Base-by-base conservation (phyloP, 129 eudicot species). In the Lactuca saligna region DNA sequence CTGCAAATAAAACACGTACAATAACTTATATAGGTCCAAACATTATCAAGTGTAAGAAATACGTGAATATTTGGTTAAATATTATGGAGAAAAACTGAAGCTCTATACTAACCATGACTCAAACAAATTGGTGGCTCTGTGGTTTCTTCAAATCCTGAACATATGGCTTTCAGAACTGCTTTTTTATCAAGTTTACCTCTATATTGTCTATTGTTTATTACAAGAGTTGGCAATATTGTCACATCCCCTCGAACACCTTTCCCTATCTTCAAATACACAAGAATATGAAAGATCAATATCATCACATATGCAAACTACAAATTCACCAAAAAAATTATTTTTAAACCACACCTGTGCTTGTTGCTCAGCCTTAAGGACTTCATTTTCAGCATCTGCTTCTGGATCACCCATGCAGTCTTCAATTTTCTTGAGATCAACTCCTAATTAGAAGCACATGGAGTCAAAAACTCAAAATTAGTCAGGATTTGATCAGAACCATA, bases 211-310 rank as follows among this genome's bases (percentile, higher is more conserved):
- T 87, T 81, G 79, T 91, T 91, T 54, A 91, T 79, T 58, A 91
- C 80, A 55, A 91, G 90, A 71, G 97, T 91, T 17, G 97, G 97
- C n/a, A 85, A 79, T 67, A 91, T 91, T 17, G 97, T 91, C 75
- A 91, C 97, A 50, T 91, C 97, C 61, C 97, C 97, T 9, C 97
- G 87, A 6, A 83, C 54, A 53, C 92, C 95, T 25, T 82, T 81
- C 44, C 97, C 97, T 39, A 87, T 77, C 97, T 90, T 39, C 67
- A 74, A n/a, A 44, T 48, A 4, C 10, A 41, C 67, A 62, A 72
- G 37, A 61, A 66, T 8, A 59, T 59, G 39, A 14, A 51, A n/a
- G 62, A 54, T 16, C 38, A 65, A 65, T 11, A 77, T 15, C 15
- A 4, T 46, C 66, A 57, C 33, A 54, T 53, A 51, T 37, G 4